Conservation (phyloP, 2,329 filamentous ascomycete genomes). For the Diaporthe longicolla region DNA sequence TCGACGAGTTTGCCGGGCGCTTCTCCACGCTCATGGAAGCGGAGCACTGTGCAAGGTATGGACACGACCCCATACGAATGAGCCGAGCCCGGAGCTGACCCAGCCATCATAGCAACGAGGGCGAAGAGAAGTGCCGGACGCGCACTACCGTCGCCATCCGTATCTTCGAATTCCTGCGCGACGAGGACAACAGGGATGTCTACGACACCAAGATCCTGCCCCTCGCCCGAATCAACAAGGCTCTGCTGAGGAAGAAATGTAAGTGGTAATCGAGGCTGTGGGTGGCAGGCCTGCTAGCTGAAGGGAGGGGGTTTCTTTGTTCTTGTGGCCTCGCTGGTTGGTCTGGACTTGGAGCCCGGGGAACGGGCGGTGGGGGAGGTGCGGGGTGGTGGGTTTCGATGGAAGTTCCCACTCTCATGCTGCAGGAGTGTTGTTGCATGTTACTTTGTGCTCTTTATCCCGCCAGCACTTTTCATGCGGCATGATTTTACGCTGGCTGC, state of each 20-base stretch:
- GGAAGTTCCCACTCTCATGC: neutral
- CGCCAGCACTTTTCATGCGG: neutral
- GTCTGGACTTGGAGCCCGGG: neutral
- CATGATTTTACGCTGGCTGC: too few relatives aligned
- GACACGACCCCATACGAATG: neutral
- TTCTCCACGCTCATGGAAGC: neutral
- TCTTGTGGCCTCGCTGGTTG: neutral
- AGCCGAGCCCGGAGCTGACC: neutral
- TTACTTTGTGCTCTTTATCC: neutral
- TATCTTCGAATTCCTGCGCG: neutral
- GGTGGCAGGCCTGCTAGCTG: neutral
- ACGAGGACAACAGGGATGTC: neutral
- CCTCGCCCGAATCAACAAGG: neutral
- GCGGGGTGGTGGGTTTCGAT: neutral
- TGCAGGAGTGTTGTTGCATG: neutral
- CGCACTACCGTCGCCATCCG: neutral
- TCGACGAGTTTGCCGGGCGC: neutral
- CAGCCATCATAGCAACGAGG: neutral
- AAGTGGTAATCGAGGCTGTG: neutral
- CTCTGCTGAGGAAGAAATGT: neutral
- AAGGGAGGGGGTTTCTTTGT: neutral
- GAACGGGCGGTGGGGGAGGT: neutral
- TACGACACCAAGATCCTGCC: neutral
- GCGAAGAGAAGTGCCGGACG: neutral
- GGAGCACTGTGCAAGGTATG: neutral